Evolutionary conservation across 495 filamentous ascomycete species (phyloP).

Genomic region (Ascodesmis nigricans): DNA sequence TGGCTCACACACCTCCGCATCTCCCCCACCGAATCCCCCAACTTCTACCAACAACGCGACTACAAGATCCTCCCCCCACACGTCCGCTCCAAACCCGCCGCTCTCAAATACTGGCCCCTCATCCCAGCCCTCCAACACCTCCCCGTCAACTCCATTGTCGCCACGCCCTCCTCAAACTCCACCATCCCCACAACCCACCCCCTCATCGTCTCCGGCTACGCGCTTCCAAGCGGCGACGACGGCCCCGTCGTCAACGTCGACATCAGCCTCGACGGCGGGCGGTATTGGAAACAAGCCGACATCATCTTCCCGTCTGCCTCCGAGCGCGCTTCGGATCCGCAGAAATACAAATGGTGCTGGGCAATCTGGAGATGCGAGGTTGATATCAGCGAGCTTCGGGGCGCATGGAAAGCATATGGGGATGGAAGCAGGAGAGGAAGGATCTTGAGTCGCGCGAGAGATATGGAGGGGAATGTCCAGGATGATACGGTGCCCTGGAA

Average conservation of each 20-base stretch:
- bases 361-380: conserved; percentile 15
- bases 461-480: conserved; percentile 31
- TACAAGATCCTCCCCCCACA: conserved; percentile 32
- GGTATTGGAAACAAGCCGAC: conserved; percentile 30
- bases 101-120: conserved; percentile 28
- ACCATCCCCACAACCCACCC: conserved; percentile 24
- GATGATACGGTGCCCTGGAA: conserved; percentile 31
- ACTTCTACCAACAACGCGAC: conserved; percentile 30
- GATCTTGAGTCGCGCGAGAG: conserved; percentile 33
- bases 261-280: conserved; percentile 29
- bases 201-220: conserved; percentile 34
- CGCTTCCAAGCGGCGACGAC: conserved; percentile 30
- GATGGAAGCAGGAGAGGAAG: no score
- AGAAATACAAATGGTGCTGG: conserved; percentile 20
- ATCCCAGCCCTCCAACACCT: conserved; percentile 28
- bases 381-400: conserved; percentile 20
- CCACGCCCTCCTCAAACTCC: conserved; percentile 26
- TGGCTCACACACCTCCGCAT: conserved; percentile 32
- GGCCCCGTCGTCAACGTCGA: conserved; percentile 34
- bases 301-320: conserved; percentile 15
- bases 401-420: conserved; percentile 22
- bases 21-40: conserved; percentile 26
- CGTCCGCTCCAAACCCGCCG: conserved; percentile 26
- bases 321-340: conserved; percentile 3
- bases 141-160: conserved; percentile 34